phyloP scores from a whole-genome alignment of 1,284 basidiomycete genomes.

The Tylopilus orsonianus region DNA sequence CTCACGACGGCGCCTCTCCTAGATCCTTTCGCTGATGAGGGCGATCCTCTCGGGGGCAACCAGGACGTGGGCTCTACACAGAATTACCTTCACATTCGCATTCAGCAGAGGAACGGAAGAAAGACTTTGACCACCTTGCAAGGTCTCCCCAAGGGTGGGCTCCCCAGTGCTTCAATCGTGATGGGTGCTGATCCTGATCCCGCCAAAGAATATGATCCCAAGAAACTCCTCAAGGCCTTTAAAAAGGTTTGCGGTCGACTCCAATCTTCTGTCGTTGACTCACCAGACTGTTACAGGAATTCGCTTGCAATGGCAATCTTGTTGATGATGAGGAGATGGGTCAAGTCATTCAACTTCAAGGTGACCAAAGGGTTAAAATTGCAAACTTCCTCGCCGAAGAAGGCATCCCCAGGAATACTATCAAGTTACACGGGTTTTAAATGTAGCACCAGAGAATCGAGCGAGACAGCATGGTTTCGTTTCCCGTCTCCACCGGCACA shows the following conservation, averaged over 20 bases:
- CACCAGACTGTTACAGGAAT: conserved; percentile 62
- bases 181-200: conserved; percentile 16
- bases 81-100: conserved; percentile 93
- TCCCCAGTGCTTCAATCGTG: conserved; percentile 2
- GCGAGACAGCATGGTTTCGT: conserved; percentile 9
- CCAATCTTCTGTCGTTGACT: conserved; percentile 8
- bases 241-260: conserved; percentile 73
- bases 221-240: conserved; percentile 99
- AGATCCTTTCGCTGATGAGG: conserved; percentile 96
- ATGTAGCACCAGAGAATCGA: conserved; percentile 5
- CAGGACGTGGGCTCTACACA: conserved; percentile 80
- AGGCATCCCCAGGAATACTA: conserved; percentile 69
- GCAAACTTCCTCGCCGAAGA: conserved; percentile 81
- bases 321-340: conserved; percentile 97
- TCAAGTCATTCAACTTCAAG: conserved; percentile 98
- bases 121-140: conserved; percentile 99
- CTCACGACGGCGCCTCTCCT: conserved; percentile 15
- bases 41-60: conserved; percentile 72
- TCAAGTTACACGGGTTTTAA: conserved; percentile 87
- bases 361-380: conserved; percentile 95
- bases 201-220: conserved; percentile 88
- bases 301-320: conserved; percentile 98
- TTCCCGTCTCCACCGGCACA: conserved; percentile 7
- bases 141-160: conserved; percentile 87
- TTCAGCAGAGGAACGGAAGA: conserved; percentile 99